Percentiles rank a stretch among this genome's conserved stretches.
These are phyloP conservation scores for Metroxylon sagu DNA, from an alignment of 176 grass and related monocot genomes.

Conservation along the genomic window DNA sequence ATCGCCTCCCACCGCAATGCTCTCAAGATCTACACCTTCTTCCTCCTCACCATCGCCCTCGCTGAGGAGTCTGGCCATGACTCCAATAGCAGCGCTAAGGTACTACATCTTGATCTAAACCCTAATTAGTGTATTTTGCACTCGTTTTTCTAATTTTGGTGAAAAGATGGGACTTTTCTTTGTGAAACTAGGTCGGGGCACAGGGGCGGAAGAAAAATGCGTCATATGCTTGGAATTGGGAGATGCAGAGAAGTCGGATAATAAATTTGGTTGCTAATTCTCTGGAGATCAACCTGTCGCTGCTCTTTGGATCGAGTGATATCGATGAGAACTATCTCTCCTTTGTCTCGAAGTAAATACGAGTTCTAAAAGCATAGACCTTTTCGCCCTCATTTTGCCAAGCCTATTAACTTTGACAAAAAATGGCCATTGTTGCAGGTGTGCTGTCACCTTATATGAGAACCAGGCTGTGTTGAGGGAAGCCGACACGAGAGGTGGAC, in stretches of 20 bases:
- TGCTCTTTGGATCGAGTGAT: conserved; percentile 74
- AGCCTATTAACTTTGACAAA: background rate
- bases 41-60: conserved; percentile 62
- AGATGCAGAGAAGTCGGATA: conserved; percentile 77
- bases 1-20: conserved; percentile 74
- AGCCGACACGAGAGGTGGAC: conserved; percentile 57
- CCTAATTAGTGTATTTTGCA: background rate
- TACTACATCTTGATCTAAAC: conserved; percentile 19
- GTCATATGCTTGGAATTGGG: conserved; percentile 87
- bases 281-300: conserved; percentile 72
- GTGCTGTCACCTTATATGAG: conserved; percentile 59
- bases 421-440: conserved; percentile 26
- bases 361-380: background rate
- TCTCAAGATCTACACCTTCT: conserved; percentile 88
- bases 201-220: conserved; percentile 76
- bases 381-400: too few relatives aligned
- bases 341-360: conserved; percentile 77
- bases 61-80: conserved; percentile 35
- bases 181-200: conserved; percentile 33
- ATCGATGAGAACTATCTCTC: conserved; percentile 84
- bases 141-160: too few relatives aligned
- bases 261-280: conserved; percentile 81
- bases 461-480: conserved; percentile 68
- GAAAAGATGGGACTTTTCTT: conserved; percentile 6
- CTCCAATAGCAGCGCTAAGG: conserved; percentile 38